These are phyloP conservation scores for Spizellomyces sp. DNA, from an alignment of 192 early-diverging fungal genomes.

Conservation along the genomic window DNA sequence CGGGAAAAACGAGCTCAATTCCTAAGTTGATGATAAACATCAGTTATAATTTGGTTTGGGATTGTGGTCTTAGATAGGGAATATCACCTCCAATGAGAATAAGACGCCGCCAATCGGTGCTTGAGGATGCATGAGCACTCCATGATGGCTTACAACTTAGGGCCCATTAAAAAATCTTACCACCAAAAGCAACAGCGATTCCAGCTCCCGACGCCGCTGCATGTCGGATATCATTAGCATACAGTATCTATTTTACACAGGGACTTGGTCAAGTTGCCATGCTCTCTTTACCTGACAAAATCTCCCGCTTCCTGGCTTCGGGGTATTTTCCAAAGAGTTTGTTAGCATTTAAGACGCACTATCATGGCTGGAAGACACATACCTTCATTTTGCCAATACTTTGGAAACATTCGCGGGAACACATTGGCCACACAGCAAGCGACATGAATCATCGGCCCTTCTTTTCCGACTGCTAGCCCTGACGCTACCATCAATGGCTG, in stretches of 20 bases:
- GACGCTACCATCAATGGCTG: slow-evolving; percentile 83
- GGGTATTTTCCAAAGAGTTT: background rate
- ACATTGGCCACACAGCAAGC: slow-evolving; percentile 90
- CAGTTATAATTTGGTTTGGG: no score
- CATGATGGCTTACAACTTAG: slow-evolving; percentile 6
- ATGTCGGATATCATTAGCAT: no score
- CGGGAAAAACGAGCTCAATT: slow-evolving; percentile 90
- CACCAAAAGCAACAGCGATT: slow-evolving; percentile 91
- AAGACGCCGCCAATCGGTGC: slow-evolving; percentile 96
- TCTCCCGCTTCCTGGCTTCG: slow-evolving; percentile 86
- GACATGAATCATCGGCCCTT: slow-evolving; percentile 94
- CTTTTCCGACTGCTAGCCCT: slow-evolving; percentile 91
- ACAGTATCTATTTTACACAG: no score
- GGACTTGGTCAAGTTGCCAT: no score
- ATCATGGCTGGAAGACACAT: background rate
- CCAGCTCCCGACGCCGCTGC: slow-evolving; percentile 87
- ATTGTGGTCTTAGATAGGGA: background rate
- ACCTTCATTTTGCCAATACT: slow-evolving; percentile 89
- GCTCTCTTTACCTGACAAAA: slow-evolving; percentile 63
- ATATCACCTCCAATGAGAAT: slow-evolving; percentile 77
- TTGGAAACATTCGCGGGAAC: slow-evolving; percentile 81
- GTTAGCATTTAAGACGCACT: background rate
- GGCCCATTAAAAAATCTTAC: slow-evolving; percentile 19
- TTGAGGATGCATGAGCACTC: slow-evolving; percentile 12
- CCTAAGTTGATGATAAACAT: slow-evolving; percentile 28